Percentiles rank a stretch among this genome's conserved stretches.
Conservation (phyloP, 1,284 basidiomycete genomes). For the Cronartium quercuum region DNA sequence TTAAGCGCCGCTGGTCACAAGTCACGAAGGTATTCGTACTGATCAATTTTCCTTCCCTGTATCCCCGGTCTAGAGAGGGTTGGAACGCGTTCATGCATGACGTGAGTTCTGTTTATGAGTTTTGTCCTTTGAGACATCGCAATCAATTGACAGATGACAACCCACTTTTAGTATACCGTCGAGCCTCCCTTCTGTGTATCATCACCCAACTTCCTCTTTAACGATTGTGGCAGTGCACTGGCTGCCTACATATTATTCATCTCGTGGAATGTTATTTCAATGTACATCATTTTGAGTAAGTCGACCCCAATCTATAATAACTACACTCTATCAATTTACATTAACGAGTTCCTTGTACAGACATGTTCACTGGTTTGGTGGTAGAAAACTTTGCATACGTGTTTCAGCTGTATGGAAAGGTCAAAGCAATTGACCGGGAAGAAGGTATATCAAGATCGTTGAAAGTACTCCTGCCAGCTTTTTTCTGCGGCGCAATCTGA, state of each 20-base stretch:
- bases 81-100: constrained; percentile 96
- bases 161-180: constrained; percentile 49
- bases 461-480: neutral
- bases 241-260: constrained; percentile 90
- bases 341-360: neutral
- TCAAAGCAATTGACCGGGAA: constrained; percentile 72
- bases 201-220: constrained; percentile 58
- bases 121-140: neutral
- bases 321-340: neutral
- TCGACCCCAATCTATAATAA: neutral
- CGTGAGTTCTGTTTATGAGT: constrained; percentile 52
- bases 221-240: constrained; percentile 79
- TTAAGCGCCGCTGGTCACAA: neutral
- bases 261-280: constrained; percentile 91
- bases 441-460: constrained; percentile 52
- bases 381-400: constrained; percentile 97
- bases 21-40: constrained; percentile 57
- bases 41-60: neutral
- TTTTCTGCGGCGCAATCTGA: neutral
- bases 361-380: constrained; percentile 63
- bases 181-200: constrained; percentile 74
- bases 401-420: constrained; percentile 69
- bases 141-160: neutral
- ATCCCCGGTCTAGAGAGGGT: constrained; percentile 60
- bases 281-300: constrained; percentile 52